Evolutionary conservation across 1,139 yeast species (phyloP).

Genomic region (Pichia sp.): DNA sequence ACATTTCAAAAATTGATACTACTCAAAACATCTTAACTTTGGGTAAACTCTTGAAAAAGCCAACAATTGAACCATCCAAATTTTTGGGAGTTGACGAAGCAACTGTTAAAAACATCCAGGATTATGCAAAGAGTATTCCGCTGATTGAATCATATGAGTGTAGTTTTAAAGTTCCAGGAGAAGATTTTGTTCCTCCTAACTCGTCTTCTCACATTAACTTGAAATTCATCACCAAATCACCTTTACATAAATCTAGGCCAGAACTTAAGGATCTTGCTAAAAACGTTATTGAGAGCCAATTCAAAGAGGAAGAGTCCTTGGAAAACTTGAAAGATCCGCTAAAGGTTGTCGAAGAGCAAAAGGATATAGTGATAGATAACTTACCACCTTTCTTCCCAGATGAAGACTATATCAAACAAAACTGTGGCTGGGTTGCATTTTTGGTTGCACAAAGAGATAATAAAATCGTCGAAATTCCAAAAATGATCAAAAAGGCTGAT

Average conservation of each 20-base stretch:
- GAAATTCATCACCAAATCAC: conserved; percentile 72
- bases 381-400: conserved; percentile 74
- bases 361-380: conserved; percentile 52
- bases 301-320: conserved; percentile 50
- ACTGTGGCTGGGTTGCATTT: conserved; percentile 59
- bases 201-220: conserved; percentile 72
- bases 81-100: conserved; percentile 34
- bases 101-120: conserved; percentile 47
- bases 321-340: conserved; percentile 72
- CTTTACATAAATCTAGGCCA: conserved; percentile 57
- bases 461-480: conserved; percentile 69
- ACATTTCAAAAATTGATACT: conserved; percentile 38
- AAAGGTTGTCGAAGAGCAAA: conserved; percentile 59
- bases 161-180: conserved; percentile 86
- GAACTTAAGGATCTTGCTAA: conserved; percentile 38
- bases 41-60: conserved; percentile 61
- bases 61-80: conserved; percentile 52
- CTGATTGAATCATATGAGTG: conserved; percentile 64
- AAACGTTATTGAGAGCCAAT: conserved; percentile 34
- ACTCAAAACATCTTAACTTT: conserved; percentile 49
- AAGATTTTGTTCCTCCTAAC: conserved; percentile 65
- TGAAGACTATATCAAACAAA: conserved; percentile 34
- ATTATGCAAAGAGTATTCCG: conserved; percentile 66
- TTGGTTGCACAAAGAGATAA: conserved; percentile 70
- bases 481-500: conserved; percentile 49